Evolutionary conservation across 2,329 filamentous ascomycete species (phyloP), one percentile per base, ranked within the genome.

Genomic region (Sordariomycetes sp.): DNA sequence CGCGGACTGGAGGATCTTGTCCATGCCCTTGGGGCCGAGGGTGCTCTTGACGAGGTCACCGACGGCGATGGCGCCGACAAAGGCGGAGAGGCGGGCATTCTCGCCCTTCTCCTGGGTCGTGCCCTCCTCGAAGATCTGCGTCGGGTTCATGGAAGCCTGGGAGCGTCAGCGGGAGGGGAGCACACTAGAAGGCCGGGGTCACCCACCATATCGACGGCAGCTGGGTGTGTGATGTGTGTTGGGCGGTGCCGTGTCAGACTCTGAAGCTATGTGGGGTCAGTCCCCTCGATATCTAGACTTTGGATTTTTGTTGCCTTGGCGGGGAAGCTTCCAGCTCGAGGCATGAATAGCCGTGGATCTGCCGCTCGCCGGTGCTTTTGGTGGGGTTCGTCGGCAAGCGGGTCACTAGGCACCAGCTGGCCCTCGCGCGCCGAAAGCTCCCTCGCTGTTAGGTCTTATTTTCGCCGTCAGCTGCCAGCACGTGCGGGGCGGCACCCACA

Each of bases 21-120:
- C 94, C 91, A 97, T 97, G 65, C 94, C 94, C 77, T 97, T 97
- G 42, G 94, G 94, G 7, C 94, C 94, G 36, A 99, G 76, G 12
- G 94, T 97, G 72, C 89, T 95, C 81, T 99, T 99, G 57, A 99
- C 94, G 64, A 99, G 75, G 67, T 99, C 94, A 57, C 94, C 94
- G 53, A 99, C 94, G 58, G 94, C 94, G 68, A 99, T 99, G 70
- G 94, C 94, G 65, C 94, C 94, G 58, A 99, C 92, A 67, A 99
- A 99, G 62, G 92, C 92, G n/a, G 90, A 87, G 65, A 97, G 86
- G 81, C 92, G 90, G 67, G 94, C 92, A 87, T 97, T 97, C 78
- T 97, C 92, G 67, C 94, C 94, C 78, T 96, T 97, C 77, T 97
- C 92, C 76, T 97, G 90, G 59, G 87, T 94, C 64, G 95, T 94